Evolutionary conservation across 179 eudicot genomes (phyloP), one percentile per base, ranked within the genome.

Genomic region (Heliamphora pulchella): DNA sequence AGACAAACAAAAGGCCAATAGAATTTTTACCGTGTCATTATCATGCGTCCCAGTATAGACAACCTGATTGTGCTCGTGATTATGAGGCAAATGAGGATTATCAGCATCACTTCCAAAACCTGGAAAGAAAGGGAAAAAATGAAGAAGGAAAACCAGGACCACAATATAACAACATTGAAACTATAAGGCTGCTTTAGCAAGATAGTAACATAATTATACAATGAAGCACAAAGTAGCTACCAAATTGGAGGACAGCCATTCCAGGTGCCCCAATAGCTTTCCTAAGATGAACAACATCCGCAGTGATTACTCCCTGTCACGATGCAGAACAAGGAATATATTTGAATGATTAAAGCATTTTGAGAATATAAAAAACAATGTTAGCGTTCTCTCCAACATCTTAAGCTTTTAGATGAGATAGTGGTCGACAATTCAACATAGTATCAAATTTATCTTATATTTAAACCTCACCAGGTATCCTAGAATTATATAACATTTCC

Each of bases 241-340:
- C 99, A 88, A 96, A 96, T 84, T 96, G 99, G 72, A 96, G 94
- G 71, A 96, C 99, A 71, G 99, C 97, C 99, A 96, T 96, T 82
- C 99, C 99, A 81, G 98, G 99, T 78, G 99, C 99, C 51, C 89
- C 93, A 76, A 96, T 96, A 79, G 96, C 89, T 83, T 87, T 90
- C 83, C 99, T 87, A 78, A 96, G 91, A 80, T 89, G 87, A 65
- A 96, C 92, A 17, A 96, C 99, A 65, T 94, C 99, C 86, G 92
- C 97, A 0, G 99, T 96, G 70, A 96, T 96, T 58, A 96, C 97
- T 79, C 99, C 99, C 98, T 96, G 88, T 70, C 13, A 86, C n/a
- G 65, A 31, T 61, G 46, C 18, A 74, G 67, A 39, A 78, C 47
- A 46, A 47, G 54, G 64, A n/a, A 66, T 5, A 41, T n/a, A 79